Percentiles rank a stretch among this genome's conserved stretches.
Evolutionary conservation across 352 stramenopile genomes (phyloP).

Genomic region (Globisporangium lucens): DNA sequence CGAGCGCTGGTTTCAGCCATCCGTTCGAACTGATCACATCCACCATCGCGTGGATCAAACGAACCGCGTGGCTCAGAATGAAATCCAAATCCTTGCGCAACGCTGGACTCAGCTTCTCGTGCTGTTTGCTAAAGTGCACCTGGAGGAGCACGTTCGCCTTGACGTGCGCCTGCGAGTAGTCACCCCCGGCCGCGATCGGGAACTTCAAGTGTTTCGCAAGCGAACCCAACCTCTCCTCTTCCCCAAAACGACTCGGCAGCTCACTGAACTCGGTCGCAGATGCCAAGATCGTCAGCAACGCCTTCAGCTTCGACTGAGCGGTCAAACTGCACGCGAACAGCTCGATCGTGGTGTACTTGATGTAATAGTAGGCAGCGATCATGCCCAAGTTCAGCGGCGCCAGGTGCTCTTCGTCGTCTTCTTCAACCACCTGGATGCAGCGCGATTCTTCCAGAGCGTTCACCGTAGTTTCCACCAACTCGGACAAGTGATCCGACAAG

Average conservation of each 20-base stretch:
- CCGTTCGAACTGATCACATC: constrained; percentile 99
- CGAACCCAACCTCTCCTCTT: constrained; percentile 93
- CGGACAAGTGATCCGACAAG: constrained; percentile 98
- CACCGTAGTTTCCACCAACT: constrained; percentile 97
- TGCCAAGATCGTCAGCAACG: constrained; percentile 96
- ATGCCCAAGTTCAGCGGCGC: constrained; percentile 98
- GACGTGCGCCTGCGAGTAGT: constrained; percentile 92
- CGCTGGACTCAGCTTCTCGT: constrained; percentile 87
- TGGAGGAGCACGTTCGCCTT: constrained; percentile 98
- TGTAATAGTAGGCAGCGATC: constrained; percentile 99
- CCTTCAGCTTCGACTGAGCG: constrained; percentile 95
- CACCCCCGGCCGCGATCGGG: constrained; percentile 76
- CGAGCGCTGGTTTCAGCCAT: constrained; percentile 97
- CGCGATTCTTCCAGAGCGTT: constrained; percentile 96
- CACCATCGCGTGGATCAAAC: constrained; percentile 97
- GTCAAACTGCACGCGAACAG: constrained; percentile 97
- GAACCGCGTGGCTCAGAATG: constrained; percentile 89
- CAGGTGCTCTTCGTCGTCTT: constrained; percentile 90
- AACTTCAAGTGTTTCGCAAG: constrained; percentile 95
- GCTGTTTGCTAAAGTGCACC: constrained; percentile 95
- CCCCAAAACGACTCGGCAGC: constrained; percentile 90
- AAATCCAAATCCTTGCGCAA: constrained; percentile 91
- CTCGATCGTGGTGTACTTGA: constrained; percentile 99
- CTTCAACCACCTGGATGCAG: constrained; percentile 95
- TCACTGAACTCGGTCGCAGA: constrained; percentile 95